phyloP scores from a whole-genome alignment of 805 yeast species.

The Starmerella sp. region DNA sequence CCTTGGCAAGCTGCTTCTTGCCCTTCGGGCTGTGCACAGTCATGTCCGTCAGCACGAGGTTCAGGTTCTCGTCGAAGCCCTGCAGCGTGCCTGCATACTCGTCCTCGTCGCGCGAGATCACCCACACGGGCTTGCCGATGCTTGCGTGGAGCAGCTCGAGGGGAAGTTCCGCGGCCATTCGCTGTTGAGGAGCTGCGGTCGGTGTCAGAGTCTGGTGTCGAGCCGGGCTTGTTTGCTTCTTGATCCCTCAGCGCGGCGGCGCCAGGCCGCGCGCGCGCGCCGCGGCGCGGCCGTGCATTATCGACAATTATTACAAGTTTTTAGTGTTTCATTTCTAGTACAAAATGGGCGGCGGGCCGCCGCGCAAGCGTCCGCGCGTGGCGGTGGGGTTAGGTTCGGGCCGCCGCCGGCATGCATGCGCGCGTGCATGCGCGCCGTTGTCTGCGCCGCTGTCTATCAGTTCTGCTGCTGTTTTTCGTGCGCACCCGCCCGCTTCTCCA shows the following conservation, averaged over 20 bases:
- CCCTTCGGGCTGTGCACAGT: constrained; percentile 38
- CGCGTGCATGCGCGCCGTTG: neutral
- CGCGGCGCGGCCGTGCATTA: no score
- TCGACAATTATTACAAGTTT: no score
- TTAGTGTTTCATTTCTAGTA: no score
- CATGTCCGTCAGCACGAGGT: constrained; percentile 70
- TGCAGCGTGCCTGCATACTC: constrained; percentile 82
- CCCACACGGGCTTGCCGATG: constrained; percentile 68
- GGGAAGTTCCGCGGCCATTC: constrained; percentile 36
- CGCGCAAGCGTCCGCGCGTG: no score
- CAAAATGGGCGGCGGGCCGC: no score
- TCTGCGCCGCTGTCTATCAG: no score
- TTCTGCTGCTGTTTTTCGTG: neutral
- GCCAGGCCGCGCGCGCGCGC: no score
- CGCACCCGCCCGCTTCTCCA: no score
- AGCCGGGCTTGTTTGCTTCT: neutral
- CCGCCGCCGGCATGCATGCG: neutral
- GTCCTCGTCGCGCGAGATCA: constrained; percentile 50
- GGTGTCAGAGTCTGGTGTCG: neutral
- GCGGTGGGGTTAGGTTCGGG: neutral
- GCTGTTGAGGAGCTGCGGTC: neutral
- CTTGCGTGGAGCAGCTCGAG: constrained; percentile 80
- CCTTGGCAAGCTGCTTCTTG: constrained; percentile 25
- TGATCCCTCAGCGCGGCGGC: neutral
- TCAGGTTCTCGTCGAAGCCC: constrained; percentile 94